A percentile compares a stretch with the other conserved stretches of the same genome.
Conservation (phyloP, 2,329 filamentous ascomycete species). For the Claviceps sp. region DNA sequence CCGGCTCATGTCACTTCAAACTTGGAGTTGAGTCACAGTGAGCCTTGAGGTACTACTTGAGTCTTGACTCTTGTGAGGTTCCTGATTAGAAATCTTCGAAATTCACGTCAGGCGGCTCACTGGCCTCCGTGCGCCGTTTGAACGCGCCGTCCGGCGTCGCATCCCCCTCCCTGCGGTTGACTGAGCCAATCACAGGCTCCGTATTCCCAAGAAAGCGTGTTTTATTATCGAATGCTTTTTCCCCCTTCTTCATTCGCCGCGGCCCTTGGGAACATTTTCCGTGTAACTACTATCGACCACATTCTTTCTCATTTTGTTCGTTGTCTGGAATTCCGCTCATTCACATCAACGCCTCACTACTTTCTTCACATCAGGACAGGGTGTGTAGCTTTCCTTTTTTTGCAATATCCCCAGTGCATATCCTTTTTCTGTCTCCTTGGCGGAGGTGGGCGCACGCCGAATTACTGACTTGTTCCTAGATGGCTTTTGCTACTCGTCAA, state of each 20-base stretch:
- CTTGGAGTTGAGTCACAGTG: no score
- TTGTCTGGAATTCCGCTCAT: neutral
- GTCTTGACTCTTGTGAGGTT: no score
- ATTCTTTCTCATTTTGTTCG: neutral
- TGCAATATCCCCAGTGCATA: neutral
- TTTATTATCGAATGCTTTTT: slow-evolving; percentile 2
- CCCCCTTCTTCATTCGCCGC: slow-evolving; percentile 2
- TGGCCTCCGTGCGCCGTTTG: slow-evolving; percentile 1
- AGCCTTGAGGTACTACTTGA: no score
- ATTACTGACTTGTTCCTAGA: slow-evolving; percentile 11
- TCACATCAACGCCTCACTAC: neutral
- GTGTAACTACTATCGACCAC: no score
- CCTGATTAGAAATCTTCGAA: no score
- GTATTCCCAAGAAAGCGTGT: neutral
- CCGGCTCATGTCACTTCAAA: slow-evolving; percentile 4
- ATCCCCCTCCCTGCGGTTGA: neutral
- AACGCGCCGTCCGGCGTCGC: neutral
- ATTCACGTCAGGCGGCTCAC: neutral
- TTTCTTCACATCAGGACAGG: neutral
- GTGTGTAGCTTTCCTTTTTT: neutral
- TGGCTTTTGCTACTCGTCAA: slow-evolving; percentile 35
- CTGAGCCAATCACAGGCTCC: neutral
- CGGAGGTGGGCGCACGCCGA: neutral
- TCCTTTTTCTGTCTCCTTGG: no score
- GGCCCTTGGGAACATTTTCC: neutral